Percentiles rank a stretch among this genome's conserved stretches.
phyloP scores from a whole-genome alignment of 2,329 filamentous ascomycete genomes.

The Calycina herbarum region DNA sequence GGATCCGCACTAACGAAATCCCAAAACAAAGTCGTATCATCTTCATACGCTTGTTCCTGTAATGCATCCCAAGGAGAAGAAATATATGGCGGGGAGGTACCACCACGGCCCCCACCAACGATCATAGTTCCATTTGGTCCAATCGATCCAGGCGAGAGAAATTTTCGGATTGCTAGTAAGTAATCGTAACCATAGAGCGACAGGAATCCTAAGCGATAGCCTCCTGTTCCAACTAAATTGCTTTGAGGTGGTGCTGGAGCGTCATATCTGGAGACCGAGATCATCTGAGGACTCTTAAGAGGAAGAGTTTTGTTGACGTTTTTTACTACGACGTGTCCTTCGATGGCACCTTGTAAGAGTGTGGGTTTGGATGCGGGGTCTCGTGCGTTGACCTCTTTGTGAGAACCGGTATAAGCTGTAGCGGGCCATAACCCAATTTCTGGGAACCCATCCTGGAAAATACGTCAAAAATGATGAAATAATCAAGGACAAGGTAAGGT shows the following conservation, averaged over 20 bases:
- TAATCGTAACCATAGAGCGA: conserved; percentile 45
- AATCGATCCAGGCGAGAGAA: not conserved
- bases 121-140: conserved; percentile 37
- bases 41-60: conserved; percentile 10
- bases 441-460: conserved; percentile 1
- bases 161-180: conserved; percentile 8
- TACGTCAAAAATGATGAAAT: not conserved
- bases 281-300: conserved; percentile 46
- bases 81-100: conserved; percentile 52
- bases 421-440: not conserved
- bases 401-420: conserved; percentile 34
- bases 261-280: conserved; percentile 65
- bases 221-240: not conserved
- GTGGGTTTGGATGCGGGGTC: conserved; percentile 60
- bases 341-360: conserved; percentile 56
- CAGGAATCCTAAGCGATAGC: conserved; percentile 12
- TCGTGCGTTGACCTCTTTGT: conserved; percentile 9
- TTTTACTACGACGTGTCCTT: conserved; percentile 65
- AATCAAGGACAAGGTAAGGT: not conserved
- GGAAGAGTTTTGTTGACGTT: conserved; percentile 57
- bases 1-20: conserved; percentile 42
- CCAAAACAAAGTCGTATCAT: conserved; percentile 12
- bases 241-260: conserved; percentile 32
- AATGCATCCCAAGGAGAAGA: conserved; percentile 14
- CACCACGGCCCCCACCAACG: conserved; percentile 53